Base-by-base conservation (phyloP, 1,284 basidiomycete genomes). In the Austropuccinia psidii region DNA sequence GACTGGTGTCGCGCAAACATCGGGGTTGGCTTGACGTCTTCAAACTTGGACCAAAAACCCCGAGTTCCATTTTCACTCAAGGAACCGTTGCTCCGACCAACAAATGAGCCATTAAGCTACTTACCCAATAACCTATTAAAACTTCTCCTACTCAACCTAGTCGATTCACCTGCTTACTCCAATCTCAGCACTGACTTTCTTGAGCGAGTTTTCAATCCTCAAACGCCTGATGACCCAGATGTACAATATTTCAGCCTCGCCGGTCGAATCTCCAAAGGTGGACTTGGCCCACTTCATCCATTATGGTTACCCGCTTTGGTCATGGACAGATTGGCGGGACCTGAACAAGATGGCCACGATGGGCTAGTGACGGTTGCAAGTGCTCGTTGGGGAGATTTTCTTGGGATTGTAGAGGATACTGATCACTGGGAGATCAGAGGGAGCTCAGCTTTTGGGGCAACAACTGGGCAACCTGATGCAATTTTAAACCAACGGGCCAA, bases 351-450 rank as follows among this genome's bases (percentile, higher is more conserved):
- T 86, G 95, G 95, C 1, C 97, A 98, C 80, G 96, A 99, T 79
- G 94, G 93, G 0, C 84, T 99, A 17, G 95, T 99, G 21, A 90
- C 89, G 13, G 85, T 98, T 17, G 87, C 89, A 76, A 90, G 89
- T 77, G 91, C 93, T 17, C 87, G 87, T 77, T 96, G 93, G 93
- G 93, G 93, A 29, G 90, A 93, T 79, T 95, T 78, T 57, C 45
- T 99, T 19, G 95, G 95, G 4, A 87, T 88, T 24, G 84, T 98
- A 79, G 90, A 96, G 76, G 89, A 88, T 2, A 90, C 88, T 77
- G 94, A 99, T 83, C 96, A 98, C 80, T 99, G 96, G 96, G 91
- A 96, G 78, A 85, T 98, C 78, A 84, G 96, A 73, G 96, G 96
- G 0, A 88, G 83, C 69, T 83, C 84, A n/a, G 84, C 84, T 6